phyloP scores from a whole-genome alignment of 768 basidiomycete species.

The Panaeolus papilionaceus region DNA sequence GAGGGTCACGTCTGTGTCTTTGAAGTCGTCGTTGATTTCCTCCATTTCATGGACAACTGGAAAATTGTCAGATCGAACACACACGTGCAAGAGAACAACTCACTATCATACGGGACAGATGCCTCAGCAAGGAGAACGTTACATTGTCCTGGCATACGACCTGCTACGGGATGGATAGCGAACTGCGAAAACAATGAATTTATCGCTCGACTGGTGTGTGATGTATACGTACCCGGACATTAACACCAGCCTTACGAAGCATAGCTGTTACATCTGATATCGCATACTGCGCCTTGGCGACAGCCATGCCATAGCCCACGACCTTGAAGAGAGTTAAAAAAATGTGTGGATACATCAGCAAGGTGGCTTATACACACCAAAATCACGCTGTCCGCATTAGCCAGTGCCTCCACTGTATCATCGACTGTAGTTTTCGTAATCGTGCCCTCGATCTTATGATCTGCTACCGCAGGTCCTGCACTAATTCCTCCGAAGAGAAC shows the following conservation, averaged over 20 bases:
- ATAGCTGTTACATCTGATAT: conserved; percentile 77
- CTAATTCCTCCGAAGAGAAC: conserved; percentile 90
- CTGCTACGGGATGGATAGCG: conserved; percentile 90
- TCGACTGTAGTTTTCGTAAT: conserved; percentile 82
- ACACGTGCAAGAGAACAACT: conserved; percentile 29
- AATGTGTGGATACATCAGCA: conserved; percentile 9
- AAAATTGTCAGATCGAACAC: conserved; percentile 15
- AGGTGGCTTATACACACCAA: conserved; percentile 48
- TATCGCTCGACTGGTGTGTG: not conserved
- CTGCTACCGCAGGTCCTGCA: conserved; percentile 57
- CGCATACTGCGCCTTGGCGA: conserved; percentile 88
- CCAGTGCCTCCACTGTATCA: conserved; percentile 79
- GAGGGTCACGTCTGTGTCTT: conserved; percentile 86
- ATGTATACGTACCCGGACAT: conserved; percentile 60
- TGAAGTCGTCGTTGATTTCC: conserved; percentile 92
- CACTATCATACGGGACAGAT: conserved; percentile 89
- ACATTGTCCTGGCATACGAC: conserved; percentile 93
- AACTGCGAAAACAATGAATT: conserved; percentile 43
- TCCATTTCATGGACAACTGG: conserved; percentile 92
- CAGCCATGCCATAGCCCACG: conserved; percentile 91
- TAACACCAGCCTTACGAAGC: conserved; percentile 75
- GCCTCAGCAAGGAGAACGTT: conserved; percentile 93
- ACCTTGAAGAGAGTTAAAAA: conserved; percentile 47
- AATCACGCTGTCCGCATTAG: conserved; percentile 85
- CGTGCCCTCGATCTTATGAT: conserved; percentile 81